Conservation (phyloP, 2,329 filamentous ascomycete species). For the Pseudogymnoascus verrucosus region DNA sequence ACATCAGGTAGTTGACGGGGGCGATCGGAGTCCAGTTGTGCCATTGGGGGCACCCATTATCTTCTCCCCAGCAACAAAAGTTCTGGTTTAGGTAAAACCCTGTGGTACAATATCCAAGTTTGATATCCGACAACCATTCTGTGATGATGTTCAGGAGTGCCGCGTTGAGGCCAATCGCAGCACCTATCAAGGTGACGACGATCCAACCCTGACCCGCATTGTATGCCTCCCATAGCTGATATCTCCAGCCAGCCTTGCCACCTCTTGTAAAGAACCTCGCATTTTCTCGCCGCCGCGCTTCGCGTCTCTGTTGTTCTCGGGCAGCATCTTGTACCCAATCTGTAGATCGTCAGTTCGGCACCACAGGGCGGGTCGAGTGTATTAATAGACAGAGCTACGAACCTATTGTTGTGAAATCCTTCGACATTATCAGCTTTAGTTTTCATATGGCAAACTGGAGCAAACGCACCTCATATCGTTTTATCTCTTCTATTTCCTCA, state of each 20-base stretch:
- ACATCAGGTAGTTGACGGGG: conserved; percentile 76
- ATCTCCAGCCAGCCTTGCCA: conserved; percentile 66
- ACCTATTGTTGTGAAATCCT: conserved; percentile 94
- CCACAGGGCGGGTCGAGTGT: conserved; percentile 14
- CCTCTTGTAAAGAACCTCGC: conserved; percentile 62
- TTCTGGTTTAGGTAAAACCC: conserved; percentile 95
- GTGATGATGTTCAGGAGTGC: conserved; percentile 91
- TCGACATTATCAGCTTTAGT: conserved; percentile 14
- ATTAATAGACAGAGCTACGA: conserved; percentile 16
- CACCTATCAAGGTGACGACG: conserved; percentile 84
- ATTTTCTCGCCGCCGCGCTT: conserved; percentile 63
- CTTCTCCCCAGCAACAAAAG: conserved; percentile 97
- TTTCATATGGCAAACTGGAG: conserved; percentile 1
- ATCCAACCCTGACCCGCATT: conserved; percentile 98
- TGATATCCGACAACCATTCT: conserved; percentile 94
- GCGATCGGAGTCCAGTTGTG: conserved; percentile 75
- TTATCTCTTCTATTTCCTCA: conserved; percentile 95
- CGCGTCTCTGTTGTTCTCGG: conserved; percentile 76
- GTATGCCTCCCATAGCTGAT: conserved; percentile 76
- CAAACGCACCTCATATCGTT: conserved; percentile 70
- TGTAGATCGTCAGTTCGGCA: conserved; percentile 35
- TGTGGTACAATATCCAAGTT: conserved; percentile 89
- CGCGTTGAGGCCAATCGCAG: conserved; percentile 88
- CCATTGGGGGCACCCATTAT: conserved; percentile 84
- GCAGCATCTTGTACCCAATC: conserved; percentile 99